Conservation (phyloP, 2,329 filamentous ascomycete species). For the Aspergillus novofumigatus region DNA sequence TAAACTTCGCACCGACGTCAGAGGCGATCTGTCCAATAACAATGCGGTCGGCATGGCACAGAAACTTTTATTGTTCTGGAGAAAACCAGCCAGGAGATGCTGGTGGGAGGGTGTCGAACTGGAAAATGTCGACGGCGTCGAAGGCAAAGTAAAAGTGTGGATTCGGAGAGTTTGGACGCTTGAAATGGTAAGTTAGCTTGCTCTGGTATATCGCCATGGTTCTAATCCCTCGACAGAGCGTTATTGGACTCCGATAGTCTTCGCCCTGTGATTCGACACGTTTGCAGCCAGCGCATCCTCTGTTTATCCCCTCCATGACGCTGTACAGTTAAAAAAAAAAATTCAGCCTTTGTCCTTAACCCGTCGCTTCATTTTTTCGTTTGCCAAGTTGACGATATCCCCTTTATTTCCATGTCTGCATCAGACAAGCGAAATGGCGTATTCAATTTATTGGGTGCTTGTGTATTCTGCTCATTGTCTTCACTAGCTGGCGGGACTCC, state of each 20-base stretch:
- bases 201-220: background rate
- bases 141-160: slow-evolving; percentile 95
- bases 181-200: slow-evolving; percentile 65
- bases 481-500: slow-evolving; percentile 12
- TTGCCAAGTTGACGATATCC: slow-evolving; percentile 22
- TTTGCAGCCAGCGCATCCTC: slow-evolving; percentile 13
- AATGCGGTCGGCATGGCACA: slow-evolving; percentile 95
- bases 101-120: slow-evolving; percentile 99
- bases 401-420: slow-evolving; percentile 10
- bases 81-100: slow-evolving; percentile 90
- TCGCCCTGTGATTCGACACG: slow-evolving; percentile 10
- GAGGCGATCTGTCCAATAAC: slow-evolving; percentile 67
- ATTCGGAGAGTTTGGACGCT: slow-evolving; percentile 97
- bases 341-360: slow-evolving; percentile 9
- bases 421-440: slow-evolving; percentile 16
- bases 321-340: slow-evolving; percentile 7
- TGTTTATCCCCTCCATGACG: slow-evolving; percentile 5
- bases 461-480: slow-evolving; percentile 17
- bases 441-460: slow-evolving; percentile 14
- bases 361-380: slow-evolving; percentile 12
- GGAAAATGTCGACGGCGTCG: slow-evolving; percentile 80
- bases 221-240: slow-evolving; percentile 54
- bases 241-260: slow-evolving; percentile 68
- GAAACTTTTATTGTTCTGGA: slow-evolving; percentile 95
- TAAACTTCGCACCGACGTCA: slow-evolving; percentile 85